A percentile compares a stretch with the other conserved stretches of the same genome.
Conservation (phyloP, 2,329 filamentous ascomycete genomes). For the Talaromyces funiculosus region DNA sequence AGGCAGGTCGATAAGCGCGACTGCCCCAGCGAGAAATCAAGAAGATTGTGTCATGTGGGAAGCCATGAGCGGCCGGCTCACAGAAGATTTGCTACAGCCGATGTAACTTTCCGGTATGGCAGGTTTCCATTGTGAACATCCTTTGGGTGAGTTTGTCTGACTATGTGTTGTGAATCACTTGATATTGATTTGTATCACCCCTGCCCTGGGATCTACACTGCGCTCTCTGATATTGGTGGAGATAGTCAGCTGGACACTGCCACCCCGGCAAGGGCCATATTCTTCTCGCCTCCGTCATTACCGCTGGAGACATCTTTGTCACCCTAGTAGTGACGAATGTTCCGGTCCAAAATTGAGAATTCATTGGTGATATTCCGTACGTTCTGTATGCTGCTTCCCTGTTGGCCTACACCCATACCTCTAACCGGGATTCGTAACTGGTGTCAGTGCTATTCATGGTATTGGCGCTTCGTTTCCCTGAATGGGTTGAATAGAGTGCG, state of each 20-base stretch:
- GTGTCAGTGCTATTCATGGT: conserved; percentile 40
- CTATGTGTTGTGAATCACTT: not conserved
- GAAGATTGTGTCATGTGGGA: not conserved
- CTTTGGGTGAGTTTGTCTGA: not conserved
- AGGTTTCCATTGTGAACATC: not conserved
- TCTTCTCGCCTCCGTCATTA: conserved; percentile 31
- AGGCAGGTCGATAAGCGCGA: not conserved
- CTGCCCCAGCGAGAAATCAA: not conserved
- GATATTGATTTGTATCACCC: not conserved
- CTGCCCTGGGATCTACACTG: conserved; percentile 31
- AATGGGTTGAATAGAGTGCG: conserved; percentile 34
- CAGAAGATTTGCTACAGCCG: not conserved
- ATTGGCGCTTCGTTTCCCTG: conserved; percentile 37
- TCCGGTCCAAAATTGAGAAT: conserved; percentile 31
- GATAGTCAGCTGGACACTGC: conserved; percentile 34
- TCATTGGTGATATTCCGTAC: conserved; percentile 35
- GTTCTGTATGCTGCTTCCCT: conserved; percentile 31
- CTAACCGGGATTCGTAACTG: conserved; percentile 34
- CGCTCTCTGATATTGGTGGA: conserved; percentile 32
- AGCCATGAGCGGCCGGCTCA: not conserved
- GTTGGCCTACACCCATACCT: conserved; percentile 24
- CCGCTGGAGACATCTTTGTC: conserved; percentile 30
- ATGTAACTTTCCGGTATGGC: not conserved
- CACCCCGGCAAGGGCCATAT: conserved; percentile 35
- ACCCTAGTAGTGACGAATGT: conserved; percentile 30